Conservation (phyloP, 2,329 filamentous ascomycete genomes). For the Coniella vitis region DNA sequence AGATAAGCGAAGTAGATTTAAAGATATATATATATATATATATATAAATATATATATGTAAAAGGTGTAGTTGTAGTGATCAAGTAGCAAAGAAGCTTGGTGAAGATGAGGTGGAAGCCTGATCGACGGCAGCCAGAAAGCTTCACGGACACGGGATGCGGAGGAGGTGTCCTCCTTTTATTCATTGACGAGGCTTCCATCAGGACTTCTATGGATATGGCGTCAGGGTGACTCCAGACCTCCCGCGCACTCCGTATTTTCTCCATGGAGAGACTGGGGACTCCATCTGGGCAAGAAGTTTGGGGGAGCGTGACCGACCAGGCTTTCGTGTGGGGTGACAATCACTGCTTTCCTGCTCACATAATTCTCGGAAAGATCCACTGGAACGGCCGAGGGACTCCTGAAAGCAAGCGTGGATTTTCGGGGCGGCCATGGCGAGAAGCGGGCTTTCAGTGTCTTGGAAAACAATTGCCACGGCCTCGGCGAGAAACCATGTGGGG, state of each 20-base stretch:
- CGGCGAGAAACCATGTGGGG: conserved; percentile 13
- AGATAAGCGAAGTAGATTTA: background rate
- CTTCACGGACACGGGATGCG: conserved; percentile 1
- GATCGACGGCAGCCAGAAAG: conserved; percentile 2
- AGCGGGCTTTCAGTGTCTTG: conserved; percentile 5
- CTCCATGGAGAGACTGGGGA: conserved; percentile 16
- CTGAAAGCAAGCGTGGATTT: conserved; percentile 9
- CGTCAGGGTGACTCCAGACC: conserved; percentile 17
- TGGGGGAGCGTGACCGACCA: conserved; percentile 13
- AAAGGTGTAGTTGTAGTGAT: background rate
- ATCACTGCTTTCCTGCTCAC: conserved; percentile 12
- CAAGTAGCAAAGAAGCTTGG: background rate
- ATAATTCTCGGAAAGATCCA: conserved; percentile 4
- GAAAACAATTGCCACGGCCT: conserved; percentile 13
- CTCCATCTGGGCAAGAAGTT: conserved; percentile 4
- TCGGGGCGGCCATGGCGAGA: conserved; percentile 1
- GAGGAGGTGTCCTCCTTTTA: conserved; percentile 11
- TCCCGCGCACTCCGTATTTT: conserved; percentile 13
- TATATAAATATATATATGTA: background rate
- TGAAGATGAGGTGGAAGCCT: conserved; percentile 11
- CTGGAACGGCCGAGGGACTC: conserved; percentile 6
- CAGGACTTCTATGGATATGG: conserved; percentile 9
- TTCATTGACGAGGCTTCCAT: conserved; percentile 10
- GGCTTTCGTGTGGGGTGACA: conserved; percentile 15
- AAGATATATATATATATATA: background rate